Conservation (phyloP, 1,284 basidiomycete genomes). For the Fomes fomentarius region DNA sequence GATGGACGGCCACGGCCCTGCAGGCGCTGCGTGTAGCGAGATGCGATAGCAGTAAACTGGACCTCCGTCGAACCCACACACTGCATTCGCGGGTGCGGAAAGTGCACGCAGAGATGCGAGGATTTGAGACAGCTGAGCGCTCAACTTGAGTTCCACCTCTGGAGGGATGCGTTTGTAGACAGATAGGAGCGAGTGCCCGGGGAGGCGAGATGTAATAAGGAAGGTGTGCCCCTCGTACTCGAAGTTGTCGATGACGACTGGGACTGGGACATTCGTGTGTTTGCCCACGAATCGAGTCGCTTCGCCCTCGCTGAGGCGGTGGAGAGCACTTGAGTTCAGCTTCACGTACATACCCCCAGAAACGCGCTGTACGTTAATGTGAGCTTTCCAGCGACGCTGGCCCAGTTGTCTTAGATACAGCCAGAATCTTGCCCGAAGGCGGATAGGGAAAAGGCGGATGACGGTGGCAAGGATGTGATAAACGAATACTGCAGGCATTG, state of each 20-base stretch:
- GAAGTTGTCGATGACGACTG: conserved; percentile 13
- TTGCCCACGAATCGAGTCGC: conserved; percentile 6
- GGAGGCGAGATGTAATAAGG: conserved; percentile 4
- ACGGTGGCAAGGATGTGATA: not conserved
- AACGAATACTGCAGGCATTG: not conserved
- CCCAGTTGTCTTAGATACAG: not conserved
- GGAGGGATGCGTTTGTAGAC: not conserved
- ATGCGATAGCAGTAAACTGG: conserved; percentile 9
- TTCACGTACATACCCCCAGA: conserved; percentile 16
- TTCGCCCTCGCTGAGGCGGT: conserved; percentile 6
- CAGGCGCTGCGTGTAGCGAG: not conserved
- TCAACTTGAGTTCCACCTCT: conserved; percentile 5
- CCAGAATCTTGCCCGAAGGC: not conserved
- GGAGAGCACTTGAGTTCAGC: not conserved
- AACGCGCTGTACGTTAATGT: conserved; percentile 7
- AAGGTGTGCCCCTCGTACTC: not conserved
- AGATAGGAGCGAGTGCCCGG: not conserved
- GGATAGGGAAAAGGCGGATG: not conserved
- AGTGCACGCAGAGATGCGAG: conserved; percentile 15
- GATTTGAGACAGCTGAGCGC: conserved; percentile 8
- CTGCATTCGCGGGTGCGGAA: conserved; percentile 1
- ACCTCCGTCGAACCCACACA: conserved; percentile 12
- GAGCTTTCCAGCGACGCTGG: not conserved
- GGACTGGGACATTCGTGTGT: conserved; percentile 4
- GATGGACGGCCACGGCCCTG: conserved; percentile 7